Percentiles rank a stretch among this genome's conserved stretches.
Conservation (phyloP, 768 basidiomycete genomes). For the Lactifluus rugatus region DNA sequence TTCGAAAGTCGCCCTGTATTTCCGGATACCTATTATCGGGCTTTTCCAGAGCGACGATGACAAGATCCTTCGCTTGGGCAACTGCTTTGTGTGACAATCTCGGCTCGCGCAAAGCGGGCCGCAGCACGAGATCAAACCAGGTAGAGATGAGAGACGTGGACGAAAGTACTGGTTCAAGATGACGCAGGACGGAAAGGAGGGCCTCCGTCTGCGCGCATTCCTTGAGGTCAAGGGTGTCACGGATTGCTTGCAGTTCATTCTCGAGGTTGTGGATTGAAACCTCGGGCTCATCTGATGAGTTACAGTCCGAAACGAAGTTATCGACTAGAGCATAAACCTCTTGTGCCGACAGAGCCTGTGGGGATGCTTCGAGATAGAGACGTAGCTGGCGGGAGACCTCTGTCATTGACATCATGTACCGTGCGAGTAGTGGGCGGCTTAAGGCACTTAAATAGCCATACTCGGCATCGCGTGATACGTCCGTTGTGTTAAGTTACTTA, state of each 20-base stretch:
- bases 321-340: conserved; percentile 44
- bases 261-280: conserved; percentile 42
- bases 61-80: conserved; percentile 61
- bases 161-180: conserved; percentile 51
- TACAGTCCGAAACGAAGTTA: conserved; percentile 43
- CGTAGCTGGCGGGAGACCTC: conserved; percentile 45
- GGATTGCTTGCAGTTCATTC: conserved; percentile 54
- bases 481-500: neutral
- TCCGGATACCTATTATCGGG: conserved; percentile 36
- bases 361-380: conserved; percentile 42
- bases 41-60: conserved; percentile 48
- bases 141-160: conserved; percentile 58
- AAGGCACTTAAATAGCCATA: neutral
- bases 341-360: conserved; percentile 41
- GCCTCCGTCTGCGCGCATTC: conserved; percentile 52
- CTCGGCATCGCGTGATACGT: neutral
- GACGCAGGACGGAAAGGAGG: conserved; percentile 56
- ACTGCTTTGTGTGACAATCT: conserved; percentile 49
- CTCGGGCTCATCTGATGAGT: conserved; percentile 38
- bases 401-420: conserved; percentile 23
- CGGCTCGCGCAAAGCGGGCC: conserved; percentile 69
- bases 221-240: conserved; percentile 55
- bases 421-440: neutral
- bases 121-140: conserved; percentile 76
- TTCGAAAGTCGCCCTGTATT: conserved; percentile 55